Evolutionary conservation across 352 stramenopile genomes (phyloP).

Genomic region (Thraustochytrium striatum): DNA sequence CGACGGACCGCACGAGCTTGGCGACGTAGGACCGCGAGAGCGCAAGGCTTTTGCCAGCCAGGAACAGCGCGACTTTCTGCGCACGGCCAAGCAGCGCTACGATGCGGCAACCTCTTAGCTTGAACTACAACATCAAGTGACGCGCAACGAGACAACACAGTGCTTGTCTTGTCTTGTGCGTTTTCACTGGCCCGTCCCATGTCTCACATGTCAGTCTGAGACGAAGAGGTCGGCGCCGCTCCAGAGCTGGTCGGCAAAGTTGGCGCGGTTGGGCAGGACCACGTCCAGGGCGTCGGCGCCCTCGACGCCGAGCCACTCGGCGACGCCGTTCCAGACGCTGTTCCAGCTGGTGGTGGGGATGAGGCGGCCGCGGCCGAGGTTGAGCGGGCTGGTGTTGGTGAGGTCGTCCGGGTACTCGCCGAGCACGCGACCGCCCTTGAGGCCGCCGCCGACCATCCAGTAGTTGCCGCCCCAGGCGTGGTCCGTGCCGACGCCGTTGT

Average conservation of each 20-base stretch:
- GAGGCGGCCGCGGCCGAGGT: slow-evolving; percentile 56
- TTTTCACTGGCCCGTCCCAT: too few relatives aligned
- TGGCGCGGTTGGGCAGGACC: not conserved
- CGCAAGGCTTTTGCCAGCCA: too few relatives aligned
- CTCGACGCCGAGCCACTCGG: slow-evolving; percentile 58
- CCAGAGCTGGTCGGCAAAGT: not conserved
- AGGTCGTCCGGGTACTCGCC: slow-evolving; percentile 63
- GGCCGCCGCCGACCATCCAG: slow-evolving; percentile 55
- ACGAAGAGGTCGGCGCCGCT: not conserved
- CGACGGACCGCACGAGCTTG: too few relatives aligned
- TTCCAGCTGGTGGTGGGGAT: slow-evolving; percentile 62
- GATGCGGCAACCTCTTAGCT: too few relatives aligned
- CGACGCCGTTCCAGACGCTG: slow-evolving; percentile 57
- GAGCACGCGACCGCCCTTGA: slow-evolving; percentile 59
- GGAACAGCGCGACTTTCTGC: too few relatives aligned
- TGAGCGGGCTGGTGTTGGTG: slow-evolving; percentile 48
- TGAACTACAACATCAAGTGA: too few relatives aligned
- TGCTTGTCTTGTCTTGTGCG: too few relatives aligned
- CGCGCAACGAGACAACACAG: too few relatives aligned
- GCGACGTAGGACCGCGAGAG: too few relatives aligned
- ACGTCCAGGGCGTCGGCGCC: not conserved
- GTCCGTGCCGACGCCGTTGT: slow-evolving; percentile 59
- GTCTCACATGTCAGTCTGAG: too few relatives aligned
- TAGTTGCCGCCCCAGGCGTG: slow-evolving; percentile 55
- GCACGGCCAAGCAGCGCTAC: too few relatives aligned